phyloP scores from a whole-genome alignment of 179 eudicot genomes.

The Actinidia arguta region DNA sequence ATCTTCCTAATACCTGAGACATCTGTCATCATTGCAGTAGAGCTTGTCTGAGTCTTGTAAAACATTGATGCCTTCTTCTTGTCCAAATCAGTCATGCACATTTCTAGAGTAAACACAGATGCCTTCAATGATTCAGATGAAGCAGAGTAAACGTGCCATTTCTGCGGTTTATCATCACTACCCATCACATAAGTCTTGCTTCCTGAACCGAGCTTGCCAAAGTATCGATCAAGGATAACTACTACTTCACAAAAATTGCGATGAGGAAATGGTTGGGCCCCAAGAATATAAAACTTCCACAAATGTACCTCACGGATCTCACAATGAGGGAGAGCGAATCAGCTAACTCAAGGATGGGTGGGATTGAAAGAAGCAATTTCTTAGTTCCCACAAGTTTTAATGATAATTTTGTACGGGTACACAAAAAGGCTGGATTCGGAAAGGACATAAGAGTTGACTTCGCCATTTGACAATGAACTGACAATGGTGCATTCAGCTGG shows the following conservation, averaged over 20 bases:
- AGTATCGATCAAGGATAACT: slow-evolving; percentile 62
- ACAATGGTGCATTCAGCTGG: slow-evolving; percentile 93
- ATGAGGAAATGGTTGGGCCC: slow-evolving; percentile 79
- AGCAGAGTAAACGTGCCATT: slow-evolving; percentile 88
- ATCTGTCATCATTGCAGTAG: slow-evolving; percentile 69
- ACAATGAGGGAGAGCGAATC: slow-evolving; percentile 52
- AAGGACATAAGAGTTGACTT: slow-evolving; percentile 77
- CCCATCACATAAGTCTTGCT: slow-evolving; percentile 81
- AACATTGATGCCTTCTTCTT: slow-evolving; percentile 61
- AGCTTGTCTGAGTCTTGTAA: slow-evolving; percentile 56
- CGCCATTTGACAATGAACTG: slow-evolving; percentile 63
- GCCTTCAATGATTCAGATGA: slow-evolving; percentile 37
- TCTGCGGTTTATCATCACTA: slow-evolving; percentile 52
- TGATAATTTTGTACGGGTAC: slow-evolving; percentile 63
- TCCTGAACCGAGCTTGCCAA: slow-evolving; percentile 63
- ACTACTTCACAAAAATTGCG: slow-evolving; percentile 79
- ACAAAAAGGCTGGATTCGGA: slow-evolving; percentile 95
- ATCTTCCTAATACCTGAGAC: slow-evolving; percentile 62
- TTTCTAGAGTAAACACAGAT: slow-evolving; percentile 68
- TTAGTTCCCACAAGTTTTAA: slow-evolving; percentile 81
- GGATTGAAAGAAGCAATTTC: slow-evolving; percentile 70
- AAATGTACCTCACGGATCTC: slow-evolving; percentile 65
- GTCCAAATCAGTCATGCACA: slow-evolving; percentile 85
- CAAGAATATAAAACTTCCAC: slow-evolving; percentile 87
- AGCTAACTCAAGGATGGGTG: slow-evolving; percentile 64